Conservation (phyloP, 2,329 filamentous ascomycete species). For the Microcyclosporella mali region DNA sequence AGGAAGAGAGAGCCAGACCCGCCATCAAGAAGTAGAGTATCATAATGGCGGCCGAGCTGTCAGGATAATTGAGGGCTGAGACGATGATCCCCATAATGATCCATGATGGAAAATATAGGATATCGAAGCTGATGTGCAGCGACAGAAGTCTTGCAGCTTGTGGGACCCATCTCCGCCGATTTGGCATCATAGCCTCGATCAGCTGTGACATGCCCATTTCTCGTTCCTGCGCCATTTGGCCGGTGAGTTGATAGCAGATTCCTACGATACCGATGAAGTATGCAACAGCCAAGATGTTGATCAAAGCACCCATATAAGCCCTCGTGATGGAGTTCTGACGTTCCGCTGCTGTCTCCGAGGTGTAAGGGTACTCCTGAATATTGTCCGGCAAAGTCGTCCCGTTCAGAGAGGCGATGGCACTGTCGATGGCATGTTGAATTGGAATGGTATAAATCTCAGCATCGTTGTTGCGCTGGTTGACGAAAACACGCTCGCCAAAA, state of each 20-base stretch:
- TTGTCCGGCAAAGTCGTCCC: constrained; percentile 35
- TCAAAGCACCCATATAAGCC: constrained; percentile 66
- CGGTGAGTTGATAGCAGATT: constrained; percentile 79
- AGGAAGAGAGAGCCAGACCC: constrained; percentile 72
- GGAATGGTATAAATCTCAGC: constrained; percentile 72
- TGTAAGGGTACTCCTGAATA: constrained; percentile 67
- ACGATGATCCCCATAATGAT: constrained; percentile 68
- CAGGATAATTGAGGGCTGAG: constrained; percentile 49
- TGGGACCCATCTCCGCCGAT: constrained; percentile 65
- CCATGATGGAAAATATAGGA: constrained; percentile 78
- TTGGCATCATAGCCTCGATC: constrained; percentile 87
- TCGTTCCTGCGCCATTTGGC: constrained; percentile 76
- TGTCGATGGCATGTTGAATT: constrained; percentile 71
- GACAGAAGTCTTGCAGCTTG: constrained; percentile 72
- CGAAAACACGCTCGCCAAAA: constrained; percentile 59
- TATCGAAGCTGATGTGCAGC: constrained; percentile 71
- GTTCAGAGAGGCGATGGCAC: constrained; percentile 58
- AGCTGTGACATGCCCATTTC: constrained; percentile 83
- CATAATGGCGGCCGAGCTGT: constrained; percentile 39
- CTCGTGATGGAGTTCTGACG: constrained; percentile 59
- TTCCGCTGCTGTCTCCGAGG: constrained; percentile 62
- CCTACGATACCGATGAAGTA: constrained; percentile 76
- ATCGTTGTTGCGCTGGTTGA: constrained; percentile 62
- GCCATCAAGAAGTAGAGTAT: constrained; percentile 62
- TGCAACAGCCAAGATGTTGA: constrained; percentile 68